Evolutionary conservation across 1,284 basidiomycete species (phyloP).

Genomic region (Irpex sp.): DNA sequence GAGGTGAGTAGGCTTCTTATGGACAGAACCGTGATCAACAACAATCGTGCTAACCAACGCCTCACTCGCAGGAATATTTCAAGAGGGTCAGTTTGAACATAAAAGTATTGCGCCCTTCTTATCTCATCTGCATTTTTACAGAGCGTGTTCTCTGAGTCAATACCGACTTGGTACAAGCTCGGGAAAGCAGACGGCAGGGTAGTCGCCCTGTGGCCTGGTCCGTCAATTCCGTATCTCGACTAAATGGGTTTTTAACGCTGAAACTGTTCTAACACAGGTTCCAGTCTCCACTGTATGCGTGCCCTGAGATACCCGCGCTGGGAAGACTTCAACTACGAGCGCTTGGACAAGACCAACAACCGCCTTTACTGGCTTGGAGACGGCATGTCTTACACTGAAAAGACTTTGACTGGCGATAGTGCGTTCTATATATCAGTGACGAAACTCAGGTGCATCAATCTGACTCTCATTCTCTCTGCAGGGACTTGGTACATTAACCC

Average conservation of each 20-base stretch:
- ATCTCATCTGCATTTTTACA: constrained; percentile 19
- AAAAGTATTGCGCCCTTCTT: not conserved
- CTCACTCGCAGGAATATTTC: constrained; percentile 36
- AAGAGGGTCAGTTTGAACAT: constrained; percentile 32
- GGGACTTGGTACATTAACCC: constrained; percentile 47
- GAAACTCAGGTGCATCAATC: not conserved
- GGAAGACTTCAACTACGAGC: constrained; percentile 62
- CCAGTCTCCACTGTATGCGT: constrained; percentile 47
- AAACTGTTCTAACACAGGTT: constrained; percentile 32
- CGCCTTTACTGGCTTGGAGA: constrained; percentile 59
- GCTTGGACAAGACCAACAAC: constrained; percentile 39
- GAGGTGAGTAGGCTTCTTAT: constrained; percentile 26
- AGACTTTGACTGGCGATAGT: constrained; percentile 43
- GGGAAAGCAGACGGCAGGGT: constrained; percentile 56
- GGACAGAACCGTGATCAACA: no score
- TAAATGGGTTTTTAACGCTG: no score
- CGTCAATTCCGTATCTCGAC: not conserved
- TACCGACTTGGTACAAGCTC: constrained; percentile 65
- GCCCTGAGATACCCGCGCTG: constrained; percentile 53
- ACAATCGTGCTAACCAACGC: no score
- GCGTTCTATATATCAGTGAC: constrained; percentile 21
- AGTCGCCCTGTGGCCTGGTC: constrained; percentile 58
- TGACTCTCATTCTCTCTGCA: constrained; percentile 16
- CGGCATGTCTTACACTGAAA: constrained; percentile 45
- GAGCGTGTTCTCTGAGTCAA: constrained; percentile 58